Evolutionary conservation across 371 early-diverging fungal species (phyloP), one percentile per base, ranked within the genome.

Genomic region (Funneliformis caledonium): DNA sequence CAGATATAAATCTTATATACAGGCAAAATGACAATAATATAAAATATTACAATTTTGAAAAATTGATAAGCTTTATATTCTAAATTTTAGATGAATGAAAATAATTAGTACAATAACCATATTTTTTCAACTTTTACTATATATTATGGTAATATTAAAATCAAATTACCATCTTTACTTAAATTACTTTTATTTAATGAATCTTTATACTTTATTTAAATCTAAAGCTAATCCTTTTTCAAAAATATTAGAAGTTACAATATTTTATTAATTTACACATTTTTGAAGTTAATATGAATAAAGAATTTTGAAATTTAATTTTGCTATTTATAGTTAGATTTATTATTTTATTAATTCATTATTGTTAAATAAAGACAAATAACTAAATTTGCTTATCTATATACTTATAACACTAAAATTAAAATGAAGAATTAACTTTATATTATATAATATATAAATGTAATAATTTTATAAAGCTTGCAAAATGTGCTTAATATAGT

Each of bases 331-430:
- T 67, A 73, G 75, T 56, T 60, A 48, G 42, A 8, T 74, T 31
- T 74, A 74, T 50, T 75, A 81, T 62, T 14, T 48, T 65, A 81
- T 76, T 56, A 65, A 72, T 11, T n/a, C 65, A 9, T 59, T 82
- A 19, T 16, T 48, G 14, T 74, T 74, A 33, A 42, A 14, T 4
- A 43, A 37, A 16, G 33, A 26, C 45, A 56, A 47, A 4, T 68
- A 42, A 65, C 79, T 45, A 22, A 4, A 45, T 79, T 69, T 47
- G 74, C 82, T 33, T 79, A 82, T 7, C 64, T 82, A 26, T 82
- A 79, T 48, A 60, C 79, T n/a, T 69, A 75, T 65, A 61, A 82
- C 45, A 10, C 82, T 45, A n/a, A 14, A 8, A 65, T 37, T 61
- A 76, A 82, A 48, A 8, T 69, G 2, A 1, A 45, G 0, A 77